A percentile compares a stretch with the other conserved stretches of the same genome.
Evolutionary conservation across 257 asterid genomes (phyloP).

Genomic region (Henckelia pumila): DNA sequence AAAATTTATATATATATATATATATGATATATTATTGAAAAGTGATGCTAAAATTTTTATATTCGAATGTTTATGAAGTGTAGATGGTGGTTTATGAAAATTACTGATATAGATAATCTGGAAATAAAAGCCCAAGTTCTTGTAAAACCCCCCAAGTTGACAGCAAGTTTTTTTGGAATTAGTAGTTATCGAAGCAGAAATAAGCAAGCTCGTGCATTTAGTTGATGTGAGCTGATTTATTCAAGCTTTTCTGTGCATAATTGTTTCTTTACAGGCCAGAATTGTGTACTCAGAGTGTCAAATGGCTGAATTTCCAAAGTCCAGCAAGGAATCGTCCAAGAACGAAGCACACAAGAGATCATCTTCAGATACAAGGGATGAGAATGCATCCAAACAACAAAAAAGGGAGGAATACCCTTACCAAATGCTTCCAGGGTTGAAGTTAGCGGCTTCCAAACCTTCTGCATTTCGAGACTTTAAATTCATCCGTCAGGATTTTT

Average conservation of each 20-base stretch:
- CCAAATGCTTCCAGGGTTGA: neutral
- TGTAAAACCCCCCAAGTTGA: neutral
- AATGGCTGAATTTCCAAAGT: neutral
- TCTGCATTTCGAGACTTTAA: neutral
- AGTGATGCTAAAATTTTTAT: neutral
- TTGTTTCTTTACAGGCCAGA: neutral
- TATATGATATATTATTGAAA: no score
- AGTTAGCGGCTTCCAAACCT: neutral
- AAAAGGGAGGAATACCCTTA: neutral
- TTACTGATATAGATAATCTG: neutral
- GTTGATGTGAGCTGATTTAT: neutral
- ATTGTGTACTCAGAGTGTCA: neutral
- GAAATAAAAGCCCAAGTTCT: no score
- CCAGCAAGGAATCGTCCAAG: neutral
- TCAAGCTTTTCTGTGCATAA: neutral
- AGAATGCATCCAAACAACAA: neutral
- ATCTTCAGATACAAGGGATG: neutral
- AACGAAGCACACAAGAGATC: neutral
- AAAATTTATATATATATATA: no score
- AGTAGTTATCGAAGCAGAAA: neutral
- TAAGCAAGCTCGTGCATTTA: neutral
- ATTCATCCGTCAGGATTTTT: neutral
- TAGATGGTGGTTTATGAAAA: neutral
- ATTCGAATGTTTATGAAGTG: neutral
- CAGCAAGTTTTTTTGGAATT: neutral